Percentiles rank a stretch among this genome's conserved stretches.
Evolutionary conservation across 441 rosid species (phyloP).

Genomic region (Erysimum cheiri): DNA sequence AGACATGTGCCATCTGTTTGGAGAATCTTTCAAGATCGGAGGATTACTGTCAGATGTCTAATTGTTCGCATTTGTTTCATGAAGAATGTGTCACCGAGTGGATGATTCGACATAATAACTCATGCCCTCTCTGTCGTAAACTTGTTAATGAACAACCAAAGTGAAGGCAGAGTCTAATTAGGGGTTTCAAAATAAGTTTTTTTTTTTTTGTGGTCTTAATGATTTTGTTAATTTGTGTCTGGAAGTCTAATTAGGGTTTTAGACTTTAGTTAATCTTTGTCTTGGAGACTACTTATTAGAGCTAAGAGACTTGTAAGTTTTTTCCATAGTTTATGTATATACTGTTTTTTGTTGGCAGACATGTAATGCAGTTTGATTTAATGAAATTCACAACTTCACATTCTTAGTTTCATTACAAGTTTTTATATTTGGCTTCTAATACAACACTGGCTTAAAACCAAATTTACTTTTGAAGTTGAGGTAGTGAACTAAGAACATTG

Average conservation of each 20-base stretch:
- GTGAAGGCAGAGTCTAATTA: background rate
- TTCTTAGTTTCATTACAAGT: background rate
- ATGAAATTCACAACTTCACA: background rate
- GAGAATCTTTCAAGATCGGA: background rate
- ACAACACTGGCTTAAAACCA: background rate
- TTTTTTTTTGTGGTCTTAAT: background rate
- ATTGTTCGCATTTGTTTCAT: conserved; percentile 17
- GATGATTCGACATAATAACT: conserved; percentile 1
- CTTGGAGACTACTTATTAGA: no score
- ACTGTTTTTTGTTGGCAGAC: no score
- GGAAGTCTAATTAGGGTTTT: background rate
- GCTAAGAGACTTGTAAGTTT: no score
- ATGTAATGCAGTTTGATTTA: no score
- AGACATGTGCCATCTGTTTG: conserved; percentile 21
- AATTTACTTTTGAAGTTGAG: background rate
- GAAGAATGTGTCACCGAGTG: conserved; percentile 23
- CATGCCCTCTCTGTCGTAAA: conserved; percentile 36
- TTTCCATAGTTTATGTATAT: no score
- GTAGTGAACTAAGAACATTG: no score
- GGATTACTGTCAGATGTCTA: background rate
- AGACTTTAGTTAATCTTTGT: background rate
- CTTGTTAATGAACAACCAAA: background rate
- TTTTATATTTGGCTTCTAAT: background rate
- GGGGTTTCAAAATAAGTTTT: conserved; percentile 1
- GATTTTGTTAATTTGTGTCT: background rate